Base-by-base conservation (phyloP, 169 alveolate genomes). In the Nephromyces sp. region DNA sequence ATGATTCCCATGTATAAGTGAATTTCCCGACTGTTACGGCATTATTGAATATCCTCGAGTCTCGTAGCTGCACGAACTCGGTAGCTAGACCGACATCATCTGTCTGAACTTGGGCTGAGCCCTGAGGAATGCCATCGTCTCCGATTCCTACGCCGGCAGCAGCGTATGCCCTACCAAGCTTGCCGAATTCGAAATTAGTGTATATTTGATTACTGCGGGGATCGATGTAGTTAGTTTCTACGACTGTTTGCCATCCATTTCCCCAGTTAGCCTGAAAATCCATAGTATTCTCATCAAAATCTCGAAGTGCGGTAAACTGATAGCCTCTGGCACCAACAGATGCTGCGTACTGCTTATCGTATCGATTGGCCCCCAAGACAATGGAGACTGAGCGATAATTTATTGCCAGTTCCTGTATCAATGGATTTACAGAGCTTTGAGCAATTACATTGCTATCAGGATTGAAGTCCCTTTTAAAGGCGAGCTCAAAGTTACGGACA, bases 211-310 rank as follows among this genome's bases (percentile, higher is more conserved):
- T 21, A 28, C 64, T 62, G 61, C 28, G 6, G 1, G 73, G 72
- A 25, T 72, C 78, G 51, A 27, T 53, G 34, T 63, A 53, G 4
- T 72, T 33, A 8, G 70, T 52, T 15, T 53, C 66, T 3, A 72
- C 15, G 3, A 27, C 61, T 34, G 61, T 29, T 25, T 72, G 78
- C 72, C 72, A 72, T 31, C 78, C 78, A 21, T 57, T 43, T 5
- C 78, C 78, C 78, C 78, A 72, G 71, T 72, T 72, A 32, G 73
- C 78, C 34, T 72, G 78, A 28, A 30, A 1, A 5, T 61, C 35
- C 6, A 53, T 32, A 8, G 29, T 43, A 15, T 68, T n/a, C 64
- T 72, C 67, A 22, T 32, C 68, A 21, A 72, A 72, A 24, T 72
- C 78, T 5, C 78, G n/a, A 1, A 61, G 43, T 21, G 61, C 72